phyloP scores from a whole-genome alignment of 257 asterid genomes.

The Rehmannia glutinosa region DNA sequence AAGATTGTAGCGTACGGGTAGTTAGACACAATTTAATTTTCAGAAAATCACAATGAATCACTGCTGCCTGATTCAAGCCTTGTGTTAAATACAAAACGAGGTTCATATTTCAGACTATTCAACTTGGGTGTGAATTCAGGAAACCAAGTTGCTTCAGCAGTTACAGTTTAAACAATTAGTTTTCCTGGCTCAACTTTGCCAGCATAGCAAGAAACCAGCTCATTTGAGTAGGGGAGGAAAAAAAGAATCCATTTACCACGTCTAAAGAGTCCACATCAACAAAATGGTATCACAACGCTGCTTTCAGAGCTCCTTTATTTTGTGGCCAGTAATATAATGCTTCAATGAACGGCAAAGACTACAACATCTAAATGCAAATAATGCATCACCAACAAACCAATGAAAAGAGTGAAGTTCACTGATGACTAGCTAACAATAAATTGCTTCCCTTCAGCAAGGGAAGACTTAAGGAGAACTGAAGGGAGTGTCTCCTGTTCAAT shows the following conservation, averaged over 20 bases:
- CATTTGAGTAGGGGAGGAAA: too few species aligned
- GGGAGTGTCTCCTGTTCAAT: background rate
- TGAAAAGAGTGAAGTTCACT: background rate
- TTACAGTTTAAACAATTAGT: background rate
- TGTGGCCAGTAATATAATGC: too few species aligned
- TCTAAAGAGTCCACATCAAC: background rate
- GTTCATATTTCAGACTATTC: background rate
- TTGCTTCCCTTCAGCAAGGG: background rate
- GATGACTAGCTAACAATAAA: background rate
- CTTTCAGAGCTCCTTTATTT: background rate
- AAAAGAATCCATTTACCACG: too few species aligned
- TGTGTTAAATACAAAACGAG: background rate
- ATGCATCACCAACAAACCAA: too few species aligned
- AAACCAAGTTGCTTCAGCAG: slow-evolving; percentile 9
- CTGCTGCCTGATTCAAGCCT: background rate
- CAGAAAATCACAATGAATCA: background rate
- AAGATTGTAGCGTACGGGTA: background rate
- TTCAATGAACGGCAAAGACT: too few species aligned
- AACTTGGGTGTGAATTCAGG: background rate
- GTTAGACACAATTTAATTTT: background rate
- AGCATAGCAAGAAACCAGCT: too few species aligned
- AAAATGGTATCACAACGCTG: background rate
- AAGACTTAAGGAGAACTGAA: background rate
- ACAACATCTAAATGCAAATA: too few species aligned
- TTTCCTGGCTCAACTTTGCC: too few species aligned